phyloP scores from a whole-genome alignment of 2,329 filamentous ascomycete species.

The Pseudogymnoascus sp. region DNA sequence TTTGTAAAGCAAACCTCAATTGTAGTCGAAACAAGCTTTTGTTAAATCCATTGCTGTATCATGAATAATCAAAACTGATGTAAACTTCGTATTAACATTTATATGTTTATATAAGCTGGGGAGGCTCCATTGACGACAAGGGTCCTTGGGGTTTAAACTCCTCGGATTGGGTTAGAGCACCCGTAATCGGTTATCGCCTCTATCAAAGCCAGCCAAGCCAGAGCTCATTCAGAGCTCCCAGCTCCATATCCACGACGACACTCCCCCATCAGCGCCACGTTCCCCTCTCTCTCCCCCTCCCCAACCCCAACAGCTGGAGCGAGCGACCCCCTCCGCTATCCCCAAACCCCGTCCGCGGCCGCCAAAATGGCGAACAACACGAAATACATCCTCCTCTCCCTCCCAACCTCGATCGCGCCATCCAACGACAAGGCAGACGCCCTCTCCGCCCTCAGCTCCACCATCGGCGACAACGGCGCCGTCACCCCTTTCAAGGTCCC shows the following conservation, averaged over 20 bases:
- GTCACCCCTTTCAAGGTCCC: slow-evolving; percentile 75
- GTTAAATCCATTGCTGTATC: not conserved
- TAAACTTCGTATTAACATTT: not conserved
- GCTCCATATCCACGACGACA: not conserved
- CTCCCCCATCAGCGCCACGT: not conserved
- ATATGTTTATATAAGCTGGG: not conserved
- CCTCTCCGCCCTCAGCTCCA: slow-evolving; percentile 63
- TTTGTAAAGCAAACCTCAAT: not conserved
- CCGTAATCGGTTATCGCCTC: slow-evolving; percentile 6
- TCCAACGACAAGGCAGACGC: slow-evolving; percentile 75
- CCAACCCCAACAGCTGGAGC: not conserved
- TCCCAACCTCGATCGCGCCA: slow-evolving; percentile 80
- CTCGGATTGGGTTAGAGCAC: slow-evolving; percentile 3
- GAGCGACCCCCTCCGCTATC: not conserved
- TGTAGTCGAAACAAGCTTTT: not conserved
- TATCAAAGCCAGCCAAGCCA: slow-evolving; percentile 2
- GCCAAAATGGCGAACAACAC: slow-evolving; percentile 12
- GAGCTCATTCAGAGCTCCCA: slow-evolving; percentile 4
- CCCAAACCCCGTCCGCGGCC: not conserved
- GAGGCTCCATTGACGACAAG: not conserved
- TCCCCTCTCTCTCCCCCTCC: not conserved
- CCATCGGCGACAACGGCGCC: slow-evolving; percentile 67
- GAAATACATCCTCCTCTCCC: slow-evolving; percentile 81
- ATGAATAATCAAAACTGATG: not conserved
- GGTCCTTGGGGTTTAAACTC: not conserved